Percentiles rank a stretch among this genome's conserved stretches.
phyloP scores from a whole-genome alignment of 1,284 basidiomycete species.

The Entoloma clypeatum region DNA sequence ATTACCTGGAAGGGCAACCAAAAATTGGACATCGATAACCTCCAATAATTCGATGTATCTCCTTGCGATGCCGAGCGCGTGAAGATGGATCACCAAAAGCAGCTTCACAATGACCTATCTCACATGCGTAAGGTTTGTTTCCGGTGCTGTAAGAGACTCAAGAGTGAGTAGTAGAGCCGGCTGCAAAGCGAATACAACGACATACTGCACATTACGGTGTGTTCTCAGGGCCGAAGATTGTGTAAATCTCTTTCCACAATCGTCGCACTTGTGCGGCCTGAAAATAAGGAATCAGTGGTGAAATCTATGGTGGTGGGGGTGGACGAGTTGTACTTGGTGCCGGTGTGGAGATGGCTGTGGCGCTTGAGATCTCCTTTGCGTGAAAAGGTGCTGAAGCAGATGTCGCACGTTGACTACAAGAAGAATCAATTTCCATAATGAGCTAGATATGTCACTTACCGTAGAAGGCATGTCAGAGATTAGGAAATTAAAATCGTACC shows the following conservation, averaged over 20 bases:
- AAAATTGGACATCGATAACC: constrained; percentile 41
- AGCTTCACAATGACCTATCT: constrained; percentile 38
- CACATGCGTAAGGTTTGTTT: constrained; percentile 49
- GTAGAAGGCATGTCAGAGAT: constrained; percentile 14
- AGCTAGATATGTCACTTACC: constrained; percentile 9
- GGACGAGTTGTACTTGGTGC: constrained; percentile 37
- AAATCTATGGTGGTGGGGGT: neutral
- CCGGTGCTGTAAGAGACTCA: constrained; percentile 38
- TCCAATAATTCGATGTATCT: constrained; percentile 43
- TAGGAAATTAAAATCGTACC: constrained; percentile 8
- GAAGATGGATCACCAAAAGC: constrained; percentile 65
- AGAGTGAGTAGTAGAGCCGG: constrained; percentile 4
- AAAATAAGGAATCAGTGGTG: constrained; percentile 3
- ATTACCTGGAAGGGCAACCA: constrained; percentile 46
- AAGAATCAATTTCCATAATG: neutral
- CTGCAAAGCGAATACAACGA: constrained; percentile 7
- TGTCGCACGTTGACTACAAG: constrained; percentile 29
- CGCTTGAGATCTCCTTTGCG: constrained; percentile 53
- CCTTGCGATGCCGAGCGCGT: constrained; percentile 54
- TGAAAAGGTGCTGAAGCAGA: constrained; percentile 43
- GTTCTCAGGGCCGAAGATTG: constrained; percentile 54
- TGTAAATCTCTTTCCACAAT: constrained; percentile 48
- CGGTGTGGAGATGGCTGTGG: constrained; percentile 43
- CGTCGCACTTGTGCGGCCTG: constrained; percentile 44
- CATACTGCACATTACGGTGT: constrained; percentile 60